phyloP scores from a whole-genome alignment of 2,329 filamentous ascomycete species.

The Metarhizium sp. region DNA sequence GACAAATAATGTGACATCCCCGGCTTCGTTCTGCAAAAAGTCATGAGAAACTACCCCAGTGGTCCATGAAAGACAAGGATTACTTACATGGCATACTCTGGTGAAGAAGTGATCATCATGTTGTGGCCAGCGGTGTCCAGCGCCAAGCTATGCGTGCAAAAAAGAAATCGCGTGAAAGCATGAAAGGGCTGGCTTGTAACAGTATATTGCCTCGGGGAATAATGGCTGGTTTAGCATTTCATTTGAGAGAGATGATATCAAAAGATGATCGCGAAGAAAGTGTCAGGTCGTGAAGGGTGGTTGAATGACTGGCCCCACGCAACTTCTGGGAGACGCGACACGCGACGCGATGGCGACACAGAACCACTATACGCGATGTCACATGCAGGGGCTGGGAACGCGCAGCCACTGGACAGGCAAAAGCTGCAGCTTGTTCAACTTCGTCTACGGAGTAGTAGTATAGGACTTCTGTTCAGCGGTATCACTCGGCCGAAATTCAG shows the following conservation, averaged over 20 bases:
- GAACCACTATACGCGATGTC: constrained; percentile 9
- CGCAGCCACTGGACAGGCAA: background rate
- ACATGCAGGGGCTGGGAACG: constrained; percentile 1
- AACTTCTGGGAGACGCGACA: constrained; percentile 4
- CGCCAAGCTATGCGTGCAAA: background rate
- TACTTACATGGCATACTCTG: constrained; percentile 21
- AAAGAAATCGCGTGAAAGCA: background rate
- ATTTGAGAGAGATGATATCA: background rate
- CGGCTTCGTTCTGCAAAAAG: constrained; percentile 19
- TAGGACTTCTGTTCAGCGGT: background rate
- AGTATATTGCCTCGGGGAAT: background rate
- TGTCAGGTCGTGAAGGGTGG: background rate
- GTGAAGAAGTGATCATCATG: constrained; percentile 12
- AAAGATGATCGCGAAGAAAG: background rate
- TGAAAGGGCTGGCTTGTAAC: background rate
- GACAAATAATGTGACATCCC: constrained; percentile 13
- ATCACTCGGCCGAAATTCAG: too few relatives aligned
- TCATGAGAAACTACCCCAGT: constrained; percentile 3
- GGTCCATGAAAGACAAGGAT: background rate
- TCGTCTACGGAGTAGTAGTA: background rate
- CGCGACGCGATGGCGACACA: constrained; percentile 4
- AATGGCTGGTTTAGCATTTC: background rate
- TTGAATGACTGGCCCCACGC: constrained; percentile 1
- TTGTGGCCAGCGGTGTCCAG: background rate
- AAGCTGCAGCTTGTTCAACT: background rate